Evolutionary conservation across 495 filamentous ascomycete genomes (phyloP).

Genomic region (Talaromyces ruber): DNA sequence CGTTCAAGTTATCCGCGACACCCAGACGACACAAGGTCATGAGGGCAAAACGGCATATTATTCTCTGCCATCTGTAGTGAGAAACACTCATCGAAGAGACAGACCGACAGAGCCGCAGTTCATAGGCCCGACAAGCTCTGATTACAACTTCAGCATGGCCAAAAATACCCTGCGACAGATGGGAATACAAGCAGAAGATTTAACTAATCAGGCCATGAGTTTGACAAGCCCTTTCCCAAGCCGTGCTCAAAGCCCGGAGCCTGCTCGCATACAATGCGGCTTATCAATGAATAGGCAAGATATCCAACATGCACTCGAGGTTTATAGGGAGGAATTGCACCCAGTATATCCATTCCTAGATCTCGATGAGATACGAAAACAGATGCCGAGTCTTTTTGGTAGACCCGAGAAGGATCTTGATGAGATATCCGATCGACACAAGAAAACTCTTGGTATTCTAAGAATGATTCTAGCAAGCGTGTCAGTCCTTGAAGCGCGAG

Average conservation of each 20-base stretch:
- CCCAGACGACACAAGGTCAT: not conserved
- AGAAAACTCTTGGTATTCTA: slow-evolving; percentile 16
- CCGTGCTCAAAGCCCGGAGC: not conserved
- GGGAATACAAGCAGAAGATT: not conserved
- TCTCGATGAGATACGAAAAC: slow-evolving; percentile 50
- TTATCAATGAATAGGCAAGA: slow-evolving; percentile 54
- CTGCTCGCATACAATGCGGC: slow-evolving; percentile 45
- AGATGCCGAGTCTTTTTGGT: slow-evolving; percentile 37
- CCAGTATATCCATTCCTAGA: slow-evolving; percentile 77
- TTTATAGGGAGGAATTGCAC: slow-evolving; percentile 72
- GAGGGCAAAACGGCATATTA: not conserved
- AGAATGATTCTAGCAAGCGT: slow-evolving; percentile 61
- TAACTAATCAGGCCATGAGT: too few relatives aligned
- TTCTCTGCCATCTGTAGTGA: not conserved
- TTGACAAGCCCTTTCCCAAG: not conserved
- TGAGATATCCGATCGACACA: slow-evolving; percentile 59
- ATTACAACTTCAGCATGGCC: slow-evolving; percentile 26
- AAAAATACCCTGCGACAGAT: not conserved
- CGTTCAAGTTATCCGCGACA: not conserved
- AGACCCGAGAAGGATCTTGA: not conserved
- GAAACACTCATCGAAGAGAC: not conserved
- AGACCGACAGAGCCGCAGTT: slow-evolving; percentile 12
- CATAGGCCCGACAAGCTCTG: slow-evolving; percentile 34
- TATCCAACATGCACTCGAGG: slow-evolving; percentile 53
- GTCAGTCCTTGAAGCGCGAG: slow-evolving; percentile 60